Evolutionary conservation across 1,139 yeast species (phyloP).

Genomic region (Scheffersomyces cryptocercus): DNA sequence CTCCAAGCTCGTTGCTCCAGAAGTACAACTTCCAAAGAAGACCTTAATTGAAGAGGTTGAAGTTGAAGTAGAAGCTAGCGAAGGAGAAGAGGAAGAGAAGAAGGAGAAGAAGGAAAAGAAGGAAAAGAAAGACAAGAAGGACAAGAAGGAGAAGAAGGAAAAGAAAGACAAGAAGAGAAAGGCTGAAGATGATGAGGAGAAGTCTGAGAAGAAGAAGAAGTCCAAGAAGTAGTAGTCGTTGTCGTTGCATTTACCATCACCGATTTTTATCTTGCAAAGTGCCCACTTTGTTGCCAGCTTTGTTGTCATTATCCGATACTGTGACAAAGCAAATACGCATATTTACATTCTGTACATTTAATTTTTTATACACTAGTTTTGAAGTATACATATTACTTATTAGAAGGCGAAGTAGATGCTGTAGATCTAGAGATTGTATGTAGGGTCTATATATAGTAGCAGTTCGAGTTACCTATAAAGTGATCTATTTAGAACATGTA

Average conservation of each 20-base stretch:
- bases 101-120: conserved; percentile 58
- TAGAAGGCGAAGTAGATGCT: too few relatives aligned
- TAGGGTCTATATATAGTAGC: too few relatives aligned
- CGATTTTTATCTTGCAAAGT: too few relatives aligned
- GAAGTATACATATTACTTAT: too few relatives aligned
- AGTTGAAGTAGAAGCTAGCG: conserved; percentile 32
- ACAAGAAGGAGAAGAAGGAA: conserved; percentile 50
- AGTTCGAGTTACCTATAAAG: too few relatives aligned
- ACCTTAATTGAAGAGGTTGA: conserved; percentile 41
- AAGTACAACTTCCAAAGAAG: conserved; percentile 55
- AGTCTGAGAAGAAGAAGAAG: conserved; percentile 46
- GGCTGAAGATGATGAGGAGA: conserved; percentile 60
- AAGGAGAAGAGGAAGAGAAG: conserved; percentile 29
- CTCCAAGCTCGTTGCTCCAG: conserved; percentile 48
- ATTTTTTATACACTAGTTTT: conserved; percentile 1
- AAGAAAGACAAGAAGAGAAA: conserved; percentile 47
- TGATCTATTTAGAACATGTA: too few relatives aligned
- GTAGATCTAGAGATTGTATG: too few relatives aligned
- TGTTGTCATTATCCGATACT: too few relatives aligned
- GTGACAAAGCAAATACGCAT: conserved; percentile 2
- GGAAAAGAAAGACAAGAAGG: conserved; percentile 67
- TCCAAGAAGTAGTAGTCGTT: conserved; percentile 21
- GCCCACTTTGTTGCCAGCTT: too few relatives aligned
- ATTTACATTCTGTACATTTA: conserved; percentile 18
- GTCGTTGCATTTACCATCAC: conserved; percentile 1